Conservation (phyloP, 345 rosid species). For the Iberis pinnata region DNA sequence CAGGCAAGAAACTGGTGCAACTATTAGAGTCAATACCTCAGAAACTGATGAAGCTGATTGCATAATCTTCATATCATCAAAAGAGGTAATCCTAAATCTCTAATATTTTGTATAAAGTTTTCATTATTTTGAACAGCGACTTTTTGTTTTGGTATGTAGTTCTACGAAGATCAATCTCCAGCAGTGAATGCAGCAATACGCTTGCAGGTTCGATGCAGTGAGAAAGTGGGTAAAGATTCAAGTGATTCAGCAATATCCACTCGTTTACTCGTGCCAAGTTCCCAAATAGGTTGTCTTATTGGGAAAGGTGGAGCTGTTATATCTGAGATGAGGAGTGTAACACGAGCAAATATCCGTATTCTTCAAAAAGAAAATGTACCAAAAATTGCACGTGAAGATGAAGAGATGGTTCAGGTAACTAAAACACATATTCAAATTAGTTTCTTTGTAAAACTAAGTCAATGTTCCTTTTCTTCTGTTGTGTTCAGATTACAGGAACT, state of each 20-base stretch:
- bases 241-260: conserved; percentile 50
- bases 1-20: conserved; percentile 65
- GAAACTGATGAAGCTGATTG: conserved; percentile 43
- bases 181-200: conserved; percentile 60
- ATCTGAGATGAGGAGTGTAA: conserved; percentile 60
- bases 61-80: conserved; percentile 51
- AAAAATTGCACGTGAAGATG: conserved; percentile 53
- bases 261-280: conserved; percentile 59
- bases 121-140: neutral
- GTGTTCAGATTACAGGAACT: conserved; percentile 53
- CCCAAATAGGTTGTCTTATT: conserved; percentile 66
- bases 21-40: conserved; percentile 60
- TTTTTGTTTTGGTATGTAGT: conserved; percentile 20
- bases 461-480: neutral
- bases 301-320: conserved; percentile 72
- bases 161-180: conserved; percentile 61
- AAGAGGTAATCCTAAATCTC: conserved; percentile 40
- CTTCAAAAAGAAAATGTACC: conserved; percentile 53
- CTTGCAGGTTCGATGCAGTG: conserved; percentile 66
- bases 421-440: neutral
- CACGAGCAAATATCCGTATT: conserved; percentile 54
- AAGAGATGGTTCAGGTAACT: conserved; percentile 64
- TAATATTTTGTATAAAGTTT: neutral
- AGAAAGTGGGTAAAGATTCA: conserved; percentile 58
- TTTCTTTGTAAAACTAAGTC: neutral